These are phyloP conservation scores for Ogataea thermomethanolica DNA, from an alignment of 805 yeast genomes.

Conservation along the genomic window DNA sequence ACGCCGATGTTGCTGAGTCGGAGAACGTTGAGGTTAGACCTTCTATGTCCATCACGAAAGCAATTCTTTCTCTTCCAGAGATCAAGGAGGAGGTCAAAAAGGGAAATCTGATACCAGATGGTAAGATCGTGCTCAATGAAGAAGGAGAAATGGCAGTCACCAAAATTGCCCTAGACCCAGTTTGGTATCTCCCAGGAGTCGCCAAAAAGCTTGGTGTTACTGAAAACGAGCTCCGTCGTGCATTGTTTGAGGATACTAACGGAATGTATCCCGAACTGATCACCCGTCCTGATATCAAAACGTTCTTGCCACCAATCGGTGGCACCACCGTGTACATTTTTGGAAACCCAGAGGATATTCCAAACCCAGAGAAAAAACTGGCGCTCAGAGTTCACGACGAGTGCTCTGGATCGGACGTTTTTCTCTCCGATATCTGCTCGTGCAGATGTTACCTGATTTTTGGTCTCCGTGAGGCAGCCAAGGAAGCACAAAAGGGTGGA, in stretches of 20 bases:
- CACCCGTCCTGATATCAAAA: slow-evolving; percentile 64
- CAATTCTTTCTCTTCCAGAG: slow-evolving; percentile 58
- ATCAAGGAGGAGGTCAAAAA: slow-evolving; percentile 51
- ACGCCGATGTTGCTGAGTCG: slow-evolving; percentile 38
- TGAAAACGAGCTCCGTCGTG: slow-evolving; percentile 53
- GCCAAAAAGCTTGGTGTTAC: slow-evolving; percentile 59
- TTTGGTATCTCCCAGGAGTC: slow-evolving; percentile 68
- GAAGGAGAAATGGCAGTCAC: slow-evolving; percentile 61
- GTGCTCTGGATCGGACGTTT: slow-evolving; percentile 69
- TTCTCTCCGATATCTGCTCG: slow-evolving; percentile 66
- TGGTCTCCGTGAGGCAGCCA: slow-evolving; percentile 65
- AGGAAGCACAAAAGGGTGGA: slow-evolving; percentile 66
- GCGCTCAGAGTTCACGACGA: slow-evolving; percentile 66
- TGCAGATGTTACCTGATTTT: slow-evolving; percentile 66
- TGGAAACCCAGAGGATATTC: slow-evolving; percentile 54
- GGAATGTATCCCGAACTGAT: slow-evolving; percentile 69
- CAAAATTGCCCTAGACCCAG: slow-evolving; percentile 67
- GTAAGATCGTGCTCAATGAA: slow-evolving; percentile 54
- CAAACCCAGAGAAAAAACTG: slow-evolving; percentile 48
- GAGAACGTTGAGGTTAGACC: slow-evolving; percentile 59
- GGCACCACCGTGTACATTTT: slow-evolving; percentile 64
- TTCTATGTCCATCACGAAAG: slow-evolving; percentile 64
- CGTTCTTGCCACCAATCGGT: slow-evolving; percentile 67
- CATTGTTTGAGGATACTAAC: slow-evolving; percentile 64
- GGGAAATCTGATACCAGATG: slow-evolving; percentile 57